phyloP scores from a whole-genome alignment of 805 yeast species.

The Pichia heedii region DNA sequence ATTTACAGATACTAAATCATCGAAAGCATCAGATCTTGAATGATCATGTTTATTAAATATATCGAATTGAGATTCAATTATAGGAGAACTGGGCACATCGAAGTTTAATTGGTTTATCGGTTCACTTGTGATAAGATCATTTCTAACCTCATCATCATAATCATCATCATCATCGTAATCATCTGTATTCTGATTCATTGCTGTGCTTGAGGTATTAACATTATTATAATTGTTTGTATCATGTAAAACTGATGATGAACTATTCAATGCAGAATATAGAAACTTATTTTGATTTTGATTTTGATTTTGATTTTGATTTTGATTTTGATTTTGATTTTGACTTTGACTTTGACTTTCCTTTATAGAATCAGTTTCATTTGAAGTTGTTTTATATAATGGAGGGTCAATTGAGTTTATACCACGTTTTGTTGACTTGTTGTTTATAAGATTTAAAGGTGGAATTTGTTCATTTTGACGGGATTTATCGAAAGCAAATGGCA shows the following conservation, averaged over 20 bases:
- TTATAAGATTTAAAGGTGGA: slow-evolving; percentile 2
- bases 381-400: no score
- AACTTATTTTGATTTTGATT: not conserved
- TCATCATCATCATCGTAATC: not conserved
- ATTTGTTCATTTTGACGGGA: slow-evolving; percentile 25
- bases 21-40: slow-evolving; percentile 4
- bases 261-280: slow-evolving; percentile 3
- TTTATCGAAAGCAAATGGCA: slow-evolving; percentile 43
- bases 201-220: slow-evolving; percentile 7
- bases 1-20: slow-evolving; percentile 2
- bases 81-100: slow-evolving; percentile 7
- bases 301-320: no score
- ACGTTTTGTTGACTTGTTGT: not conserved
- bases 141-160: slow-evolving; percentile 3
- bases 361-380: no score
- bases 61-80: not conserved
- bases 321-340: no score
- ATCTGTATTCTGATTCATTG: not conserved
- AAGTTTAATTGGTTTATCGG: not conserved
- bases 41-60: not conserved
- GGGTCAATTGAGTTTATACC: no score
- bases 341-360: no score
- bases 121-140: not conserved
- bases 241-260: slow-evolving; percentile 4
- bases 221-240: not conserved